Percentiles rank a stretch among this genome's conserved stretches.
Conservation (phyloP, 2,329 filamentous ascomycete species). For the Calycina herbarum region DNA sequence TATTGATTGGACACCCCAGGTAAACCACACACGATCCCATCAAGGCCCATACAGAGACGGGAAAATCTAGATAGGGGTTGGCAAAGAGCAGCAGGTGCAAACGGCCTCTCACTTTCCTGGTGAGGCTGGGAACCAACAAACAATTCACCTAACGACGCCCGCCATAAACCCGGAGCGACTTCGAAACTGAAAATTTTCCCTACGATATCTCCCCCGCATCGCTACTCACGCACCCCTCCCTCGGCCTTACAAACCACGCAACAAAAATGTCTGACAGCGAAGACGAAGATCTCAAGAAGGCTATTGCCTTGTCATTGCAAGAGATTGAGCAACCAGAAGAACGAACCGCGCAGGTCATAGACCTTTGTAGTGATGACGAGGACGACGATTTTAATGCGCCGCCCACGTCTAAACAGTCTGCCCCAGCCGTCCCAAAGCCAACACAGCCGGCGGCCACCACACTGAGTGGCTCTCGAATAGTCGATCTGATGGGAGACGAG, state of each 20-base stretch:
- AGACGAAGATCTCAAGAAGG: conserved; percentile 58
- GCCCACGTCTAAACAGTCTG: conserved; percentile 12
- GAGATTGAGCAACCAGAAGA: conserved; percentile 13
- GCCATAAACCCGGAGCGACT: too few relatives aligned
- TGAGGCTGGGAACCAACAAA: too few relatives aligned
- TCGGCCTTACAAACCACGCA: too few relatives aligned
- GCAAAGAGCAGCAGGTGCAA: not conserved
- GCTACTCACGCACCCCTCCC: too few relatives aligned
- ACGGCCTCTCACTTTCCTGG: not conserved
- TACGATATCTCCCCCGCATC: too few relatives aligned
- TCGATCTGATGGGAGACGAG: conserved; percentile 2
- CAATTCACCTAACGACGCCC: too few relatives aligned
- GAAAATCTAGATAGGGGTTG: not conserved
- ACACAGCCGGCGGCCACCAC: not conserved
- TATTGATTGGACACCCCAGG: too few relatives aligned
- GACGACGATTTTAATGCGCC: conserved; percentile 37
- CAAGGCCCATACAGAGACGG: not conserved
- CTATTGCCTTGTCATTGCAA: conserved; percentile 58
- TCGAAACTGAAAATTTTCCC: too few relatives aligned
- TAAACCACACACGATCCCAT: not conserved
- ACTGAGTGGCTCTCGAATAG: not conserved
- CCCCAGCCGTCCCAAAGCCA: not conserved
- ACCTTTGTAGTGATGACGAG: conserved; percentile 38
- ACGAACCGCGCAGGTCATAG: conserved; percentile 27
- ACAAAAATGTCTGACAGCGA: conserved; percentile 34